These are phyloP conservation scores for Hanseniaspora sp. DNA, from an alignment of 1,139 yeast genomes.

Conservation along the genomic window DNA sequence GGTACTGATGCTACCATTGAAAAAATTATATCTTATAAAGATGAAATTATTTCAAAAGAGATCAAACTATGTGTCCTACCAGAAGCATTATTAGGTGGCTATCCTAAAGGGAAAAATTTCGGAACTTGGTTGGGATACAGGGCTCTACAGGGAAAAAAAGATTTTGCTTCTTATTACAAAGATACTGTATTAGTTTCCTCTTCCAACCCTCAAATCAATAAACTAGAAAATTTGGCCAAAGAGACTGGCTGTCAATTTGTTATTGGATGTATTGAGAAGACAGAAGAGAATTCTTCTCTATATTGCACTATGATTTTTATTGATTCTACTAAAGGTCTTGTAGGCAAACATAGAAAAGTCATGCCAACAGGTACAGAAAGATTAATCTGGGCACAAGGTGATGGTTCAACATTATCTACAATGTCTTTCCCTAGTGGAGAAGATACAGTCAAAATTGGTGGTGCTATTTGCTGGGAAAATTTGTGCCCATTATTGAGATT, in stretches of 20 bases:
- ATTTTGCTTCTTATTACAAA: conserved; percentile 29
- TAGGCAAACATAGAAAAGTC: conserved; percentile 35
- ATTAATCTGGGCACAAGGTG: conserved; percentile 36
- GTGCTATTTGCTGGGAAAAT: conserved; percentile 38
- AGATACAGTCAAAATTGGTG: conserved; percentile 32
- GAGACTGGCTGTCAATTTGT: conserved; percentile 26
- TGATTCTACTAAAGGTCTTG: conserved; percentile 29
- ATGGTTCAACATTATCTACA: conserved; percentile 34
- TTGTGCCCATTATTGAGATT: conserved; percentile 32
- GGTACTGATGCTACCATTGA: conserved; percentile 31
- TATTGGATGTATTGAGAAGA: conserved; percentile 30
- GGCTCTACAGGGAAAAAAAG: conserved; percentile 32
- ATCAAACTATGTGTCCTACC: conserved; percentile 34
- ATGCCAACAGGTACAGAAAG: conserved; percentile 36
- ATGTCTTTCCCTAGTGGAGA: conserved; percentile 23
- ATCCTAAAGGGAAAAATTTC: conserved; percentile 34
- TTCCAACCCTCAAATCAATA: conserved; percentile 27
- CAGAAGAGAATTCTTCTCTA: conserved; percentile 25
- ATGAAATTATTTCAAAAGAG: conserved; percentile 26
- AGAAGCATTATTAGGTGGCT: conserved; percentile 36
- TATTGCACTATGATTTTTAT: conserved; percentile 32
- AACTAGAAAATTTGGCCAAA: conserved; percentile 25
- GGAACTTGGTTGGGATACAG: conserved; percentile 35
- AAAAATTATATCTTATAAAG: conserved; percentile 32
- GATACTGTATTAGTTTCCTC: conserved; percentile 28